Base-by-base conservation (phyloP, 2,329 filamentous ascomycete genomes). In the Talaromyces sp. region DNA sequence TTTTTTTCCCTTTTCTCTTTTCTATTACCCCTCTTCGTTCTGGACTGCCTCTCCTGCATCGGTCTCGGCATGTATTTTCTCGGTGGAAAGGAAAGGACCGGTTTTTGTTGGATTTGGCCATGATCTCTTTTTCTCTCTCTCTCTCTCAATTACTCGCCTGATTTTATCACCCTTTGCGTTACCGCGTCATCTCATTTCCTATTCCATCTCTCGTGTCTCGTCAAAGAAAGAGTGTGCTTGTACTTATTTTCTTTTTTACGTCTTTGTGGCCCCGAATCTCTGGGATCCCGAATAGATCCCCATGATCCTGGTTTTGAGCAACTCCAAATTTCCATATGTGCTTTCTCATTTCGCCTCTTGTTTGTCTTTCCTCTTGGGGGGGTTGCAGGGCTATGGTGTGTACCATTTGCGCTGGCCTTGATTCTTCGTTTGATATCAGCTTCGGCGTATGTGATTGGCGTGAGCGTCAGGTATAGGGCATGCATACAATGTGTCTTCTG, bases 21-120 rank as follows among this genome's bases (percentile, higher is more conserved):
- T 49, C 40, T 62, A 53, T 53, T 55, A 54, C 66, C 58, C 61
- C 54, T 56, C 51, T 61, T 69, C 65, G 67, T 63, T 62, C 64
- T 61, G 49, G 65, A 68, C 71, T 71, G 66, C 69, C 67, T 74
- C 29, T 49, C 47, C 66, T 42, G 48, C 59, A 60, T 62, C 52
- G 56, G 58, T 59, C 62, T 63, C 56, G 55, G 57, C 56, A 61
- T 65, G 52, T 65, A 57, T 59, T 57, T 52, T 60, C 54, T 60
- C 47, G 51, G 56, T 44, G 49, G 51, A 60, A 51, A 52, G 52
- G 54, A 51, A 41, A 55, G 51, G 49, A 58, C 50, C 51, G 51
- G 50, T 46, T 60, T 54, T 60, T 54, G 55, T 52, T 58, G 59
- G 49, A 60, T 55, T 54, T 58, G 58, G 56, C 56, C 53, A 60